Base-by-base conservation (phyloP, 441 rosid species). In the Jatropha podagrica region DNA sequence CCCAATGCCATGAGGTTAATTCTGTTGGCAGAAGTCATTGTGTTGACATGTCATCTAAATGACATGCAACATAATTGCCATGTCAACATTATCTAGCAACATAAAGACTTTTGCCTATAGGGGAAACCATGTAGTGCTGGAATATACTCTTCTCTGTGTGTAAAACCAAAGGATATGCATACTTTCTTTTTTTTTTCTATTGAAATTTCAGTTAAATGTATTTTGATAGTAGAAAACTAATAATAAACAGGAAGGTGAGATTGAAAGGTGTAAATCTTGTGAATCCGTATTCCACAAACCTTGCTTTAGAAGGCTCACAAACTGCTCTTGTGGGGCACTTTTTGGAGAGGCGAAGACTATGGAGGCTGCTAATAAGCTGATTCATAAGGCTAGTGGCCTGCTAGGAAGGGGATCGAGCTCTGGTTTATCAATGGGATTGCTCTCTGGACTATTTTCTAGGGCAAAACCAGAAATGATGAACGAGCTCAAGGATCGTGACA, bases 171-270 rank as follows among this genome's bases (percentile, higher is more conserved):
- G 63, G 14, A 59, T 26, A 9, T 13, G 23, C 23, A 59, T 10
- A 11, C 26, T 18, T 51, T 68, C 4, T 49, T 76, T 11, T 23
- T 65, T 65, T 4, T 7, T 44, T 44, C 10, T 6, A 2, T 42
- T 54, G 58, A 42, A 20, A 4, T 17, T 56, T 5, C 4, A 48
- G 10, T 26, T 68, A 17, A 13, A 64, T 38, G 55, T 62, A 23
- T 71, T 80, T 85, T 84, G 77, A 82, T 44, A 6, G 54, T 69
- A 46, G 17, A 44, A 48, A 64, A 75, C 67, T 2, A 54, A 69
- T 51, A 54, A 66, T 76, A 69, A 78, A 81, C 96, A 94, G 99
- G 97, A 94, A 85, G 89, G 84, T 55, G 97, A 88, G 82, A 77
- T 84, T 69, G 87, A 83, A 55, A 91, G 74, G 87, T 96, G 99